Percentiles rank a stretch among this genome's conserved stretches.
Conservation (phyloP, 305 asterid species). For the Striga hermonthica region DNA sequence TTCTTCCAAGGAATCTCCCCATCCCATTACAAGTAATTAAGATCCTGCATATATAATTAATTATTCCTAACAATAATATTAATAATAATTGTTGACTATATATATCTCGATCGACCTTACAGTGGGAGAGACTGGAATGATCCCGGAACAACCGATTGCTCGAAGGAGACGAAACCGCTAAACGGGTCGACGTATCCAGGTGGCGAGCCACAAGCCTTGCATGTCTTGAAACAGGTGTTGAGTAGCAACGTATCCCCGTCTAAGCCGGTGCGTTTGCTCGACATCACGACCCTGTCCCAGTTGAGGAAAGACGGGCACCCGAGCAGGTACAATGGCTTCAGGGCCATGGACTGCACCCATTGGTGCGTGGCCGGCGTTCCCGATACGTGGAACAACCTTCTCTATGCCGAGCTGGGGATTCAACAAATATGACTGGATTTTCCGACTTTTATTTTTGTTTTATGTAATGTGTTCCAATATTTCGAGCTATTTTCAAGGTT, state of each 20-base stretch:
- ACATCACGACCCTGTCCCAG: slow-evolving; percentile 52
- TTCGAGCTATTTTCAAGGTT: too few species aligned
- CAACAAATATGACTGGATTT: not conserved
- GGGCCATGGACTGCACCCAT: slow-evolving; percentile 57
- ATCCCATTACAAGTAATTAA: slow-evolving; percentile 57
- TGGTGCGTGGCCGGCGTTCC: slow-evolving; percentile 65
- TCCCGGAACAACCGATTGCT: slow-evolving; percentile 38
- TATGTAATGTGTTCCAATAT: too few species aligned
- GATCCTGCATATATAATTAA: not conserved
- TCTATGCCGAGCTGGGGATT: slow-evolving; percentile 32
- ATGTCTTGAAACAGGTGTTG: slow-evolving; percentile 41
- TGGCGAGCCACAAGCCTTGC: slow-evolving; percentile 42
- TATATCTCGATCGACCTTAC: not conserved
- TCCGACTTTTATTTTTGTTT: too few species aligned
- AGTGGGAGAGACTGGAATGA: slow-evolving; percentile 59
- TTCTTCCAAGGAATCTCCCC: slow-evolving; percentile 63
- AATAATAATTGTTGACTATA: not conserved
- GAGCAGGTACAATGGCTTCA: slow-evolving; percentile 34
- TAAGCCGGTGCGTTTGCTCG: slow-evolving; percentile 37
- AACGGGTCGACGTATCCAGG: slow-evolving; percentile 46
- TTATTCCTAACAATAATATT: not conserved
- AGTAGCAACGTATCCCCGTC: not conserved
- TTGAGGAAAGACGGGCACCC: slow-evolving; percentile 63
- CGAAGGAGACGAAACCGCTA: slow-evolving; percentile 42
- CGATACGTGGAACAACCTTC: slow-evolving; percentile 56